A percentile compares a stretch with the other conserved stretches of the same genome.
Evolutionary conservation across 352 stramenopile species (phyloP).

Genomic region (Blastocystis sp.): DNA sequence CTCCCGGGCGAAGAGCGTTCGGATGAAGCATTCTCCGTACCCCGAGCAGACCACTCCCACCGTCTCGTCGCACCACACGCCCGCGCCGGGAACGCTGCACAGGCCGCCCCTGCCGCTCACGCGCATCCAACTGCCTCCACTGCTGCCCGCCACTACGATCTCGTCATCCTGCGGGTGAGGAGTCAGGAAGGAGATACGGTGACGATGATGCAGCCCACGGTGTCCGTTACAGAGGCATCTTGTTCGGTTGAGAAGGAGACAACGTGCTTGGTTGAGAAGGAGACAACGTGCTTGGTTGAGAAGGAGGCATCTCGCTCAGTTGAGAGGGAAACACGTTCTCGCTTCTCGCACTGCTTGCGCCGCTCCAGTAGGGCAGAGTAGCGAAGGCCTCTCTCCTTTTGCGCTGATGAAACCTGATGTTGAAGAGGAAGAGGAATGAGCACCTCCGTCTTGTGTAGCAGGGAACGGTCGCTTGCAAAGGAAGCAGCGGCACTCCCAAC

Average conservation of each 20-base stretch:
- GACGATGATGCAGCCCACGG: conserved; percentile 43
- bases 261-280: no score
- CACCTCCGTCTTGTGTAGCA: not conserved
- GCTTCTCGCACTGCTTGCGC: no score
- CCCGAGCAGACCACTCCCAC: conserved; percentile 33
- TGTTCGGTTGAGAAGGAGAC: no score
- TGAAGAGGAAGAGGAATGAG: not conserved
- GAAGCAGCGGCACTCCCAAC: not conserved
- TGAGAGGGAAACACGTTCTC: no score
- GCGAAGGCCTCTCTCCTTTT: not conserved
- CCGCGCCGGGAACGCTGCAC: conserved; percentile 55
- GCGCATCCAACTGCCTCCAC: conserved; percentile 57
- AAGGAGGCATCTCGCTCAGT: no score
- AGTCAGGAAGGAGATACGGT: not conserved
- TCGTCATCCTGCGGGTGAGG: not conserved
- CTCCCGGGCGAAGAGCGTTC: conserved; percentile 15
- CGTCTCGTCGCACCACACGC: conserved; percentile 24
- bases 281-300: no score
- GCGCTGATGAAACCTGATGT: not conserved
- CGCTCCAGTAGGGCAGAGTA: not conserved
- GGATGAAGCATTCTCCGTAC: conserved; percentile 49
- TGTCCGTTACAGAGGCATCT: not conserved
- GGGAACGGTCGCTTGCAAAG: conserved; percentile 1
- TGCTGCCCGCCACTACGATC: conserved; percentile 41
- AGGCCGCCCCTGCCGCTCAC: conserved; percentile 1